Evolutionary conservation across 164 flowering plant genomes (phyloP).

Genomic region (Liriodendron chinense): DNA sequence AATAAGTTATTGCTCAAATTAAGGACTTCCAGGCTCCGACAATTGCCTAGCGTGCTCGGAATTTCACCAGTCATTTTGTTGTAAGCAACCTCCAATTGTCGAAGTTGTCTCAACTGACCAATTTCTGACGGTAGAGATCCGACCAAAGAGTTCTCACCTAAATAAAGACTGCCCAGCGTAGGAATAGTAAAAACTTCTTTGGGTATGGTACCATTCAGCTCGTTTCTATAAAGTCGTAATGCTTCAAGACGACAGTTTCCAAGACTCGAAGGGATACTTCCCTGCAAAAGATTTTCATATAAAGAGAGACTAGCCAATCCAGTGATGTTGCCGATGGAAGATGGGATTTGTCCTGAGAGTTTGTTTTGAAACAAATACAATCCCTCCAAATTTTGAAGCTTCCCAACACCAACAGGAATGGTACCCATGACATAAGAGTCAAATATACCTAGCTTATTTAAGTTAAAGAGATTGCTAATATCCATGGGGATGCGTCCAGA

Average conservation of each 20-base stretch:
- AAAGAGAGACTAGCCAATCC: not conserved
- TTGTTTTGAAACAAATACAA: not conserved
- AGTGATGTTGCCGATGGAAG: not conserved
- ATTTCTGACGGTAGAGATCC: constrained; percentile 28
- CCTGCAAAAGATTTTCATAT: not conserved
- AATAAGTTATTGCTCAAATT: constrained; percentile 4
- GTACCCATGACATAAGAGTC: not conserved
- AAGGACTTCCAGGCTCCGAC: constrained; percentile 11
- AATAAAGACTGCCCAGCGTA: constrained; percentile 8
- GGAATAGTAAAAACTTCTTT: constrained; percentile 1
- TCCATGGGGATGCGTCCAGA: not conserved
- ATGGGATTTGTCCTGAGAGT: constrained; percentile 1
- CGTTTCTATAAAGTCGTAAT: constrained; percentile 9
- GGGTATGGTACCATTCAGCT: constrained; percentile 18
- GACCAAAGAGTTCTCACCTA: constrained; percentile 14
- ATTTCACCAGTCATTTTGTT: constrained; percentile 15
- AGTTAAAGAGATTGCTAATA: not conserved
- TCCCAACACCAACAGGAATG: not conserved
- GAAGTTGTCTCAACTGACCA: constrained; percentile 19
- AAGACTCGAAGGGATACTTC: constrained; percentile 9
- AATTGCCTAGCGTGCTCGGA: constrained; percentile 19
- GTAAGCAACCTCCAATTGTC: constrained; percentile 2
- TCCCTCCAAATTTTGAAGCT: not conserved
- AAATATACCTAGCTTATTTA: constrained; percentile 9
- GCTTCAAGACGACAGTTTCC: constrained; percentile 5